These are phyloP conservation scores for Hericium coralloides DNA, from an alignment of 768 basidiomycete species.

Conservation along the genomic window DNA sequence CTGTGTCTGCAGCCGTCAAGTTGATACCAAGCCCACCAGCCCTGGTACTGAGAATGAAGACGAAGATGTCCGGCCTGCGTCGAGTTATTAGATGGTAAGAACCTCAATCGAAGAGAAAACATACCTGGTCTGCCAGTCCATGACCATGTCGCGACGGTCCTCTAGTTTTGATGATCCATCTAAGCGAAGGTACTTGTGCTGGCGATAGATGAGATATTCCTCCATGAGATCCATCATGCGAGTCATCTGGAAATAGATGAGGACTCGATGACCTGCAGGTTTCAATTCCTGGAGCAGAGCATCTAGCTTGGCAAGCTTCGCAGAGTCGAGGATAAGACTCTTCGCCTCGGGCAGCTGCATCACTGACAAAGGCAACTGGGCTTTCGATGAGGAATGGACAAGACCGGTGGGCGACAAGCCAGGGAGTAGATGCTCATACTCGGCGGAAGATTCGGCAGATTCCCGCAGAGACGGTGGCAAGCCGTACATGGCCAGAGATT, in stretches of 20 bases:
- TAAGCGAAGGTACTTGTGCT: conserved; percentile 88
- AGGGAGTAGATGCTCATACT: conserved; percentile 44
- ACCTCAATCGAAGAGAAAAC: conserved; percentile 12
- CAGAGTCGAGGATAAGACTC: conserved; percentile 91
- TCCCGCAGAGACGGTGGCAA: conserved; percentile 61
- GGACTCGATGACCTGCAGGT: conserved; percentile 82
- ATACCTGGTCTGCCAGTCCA: conserved; percentile 96
- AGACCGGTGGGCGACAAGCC: conserved; percentile 61
- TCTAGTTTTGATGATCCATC: conserved; percentile 94
- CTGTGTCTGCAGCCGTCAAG: conserved; percentile 91
- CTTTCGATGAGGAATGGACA: conserved; percentile 49
- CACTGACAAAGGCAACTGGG: conserved; percentile 71
- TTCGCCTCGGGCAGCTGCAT: conserved; percentile 96
- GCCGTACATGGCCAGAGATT: conserved; percentile 76
- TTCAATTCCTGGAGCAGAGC: conserved; percentile 86
- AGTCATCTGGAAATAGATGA: conserved; percentile 99
- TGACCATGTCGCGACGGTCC: conserved; percentile 97
- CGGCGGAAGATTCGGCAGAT: conserved; percentile 38
- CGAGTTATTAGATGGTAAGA: conserved; percentile 2
- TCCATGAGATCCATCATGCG: conserved; percentile 99
- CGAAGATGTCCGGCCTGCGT: conserved; percentile 73
- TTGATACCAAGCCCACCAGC: conserved; percentile 97
- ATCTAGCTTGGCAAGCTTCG: conserved; percentile 89
- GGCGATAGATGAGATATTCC: conserved; percentile 93
- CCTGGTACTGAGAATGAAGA: conserved; percentile 85